Evolutionary conservation across 176 grass and related monocot species (phyloP).

Genomic region (Themeda triandra): DNA sequence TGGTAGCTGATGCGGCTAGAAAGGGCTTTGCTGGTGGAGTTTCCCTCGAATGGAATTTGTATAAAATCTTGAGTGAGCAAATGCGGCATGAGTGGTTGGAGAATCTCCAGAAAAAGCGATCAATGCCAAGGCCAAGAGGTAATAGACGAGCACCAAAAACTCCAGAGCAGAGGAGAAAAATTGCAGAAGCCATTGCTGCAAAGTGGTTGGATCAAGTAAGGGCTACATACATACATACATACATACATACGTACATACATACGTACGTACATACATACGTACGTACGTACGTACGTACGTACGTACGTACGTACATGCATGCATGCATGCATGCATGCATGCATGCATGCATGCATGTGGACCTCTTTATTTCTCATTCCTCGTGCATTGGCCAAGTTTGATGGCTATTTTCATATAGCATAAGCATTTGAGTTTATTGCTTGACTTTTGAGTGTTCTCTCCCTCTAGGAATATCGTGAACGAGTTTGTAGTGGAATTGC

Average conservation of each 20-base stretch:
- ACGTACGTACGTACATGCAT: too few species aligned
- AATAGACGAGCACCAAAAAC: slow-evolving; percentile 73
- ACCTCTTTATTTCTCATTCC: background rate
- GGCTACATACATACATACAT: too few species aligned
- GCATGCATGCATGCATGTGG: too few species aligned
- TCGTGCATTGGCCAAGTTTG: background rate
- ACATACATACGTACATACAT: too few species aligned
- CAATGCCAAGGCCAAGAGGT: slow-evolving; percentile 46
- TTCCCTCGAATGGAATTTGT: slow-evolving; percentile 74
- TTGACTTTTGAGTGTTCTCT: slow-evolving; percentile 5
- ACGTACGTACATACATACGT: too few species aligned
- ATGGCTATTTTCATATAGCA: slow-evolving; percentile 13
- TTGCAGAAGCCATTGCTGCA: slow-evolving; percentile 78
- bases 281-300: too few species aligned
- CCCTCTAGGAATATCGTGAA: slow-evolving; percentile 68
- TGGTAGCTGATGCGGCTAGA: slow-evolving; percentile 69
- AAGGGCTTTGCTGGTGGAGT: slow-evolving; percentile 64
- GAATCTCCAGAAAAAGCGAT: slow-evolving; percentile 54
- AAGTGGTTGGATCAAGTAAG: slow-evolving; percentile 92
- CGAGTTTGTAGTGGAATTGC: slow-evolving; percentile 80
- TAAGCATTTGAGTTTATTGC: background rate
- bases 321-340: too few species aligned
- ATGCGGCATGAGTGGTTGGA: slow-evolving; percentile 54
- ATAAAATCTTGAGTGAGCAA: slow-evolving; percentile 68
- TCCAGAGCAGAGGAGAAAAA: slow-evolving; percentile 79